phyloP scores from a whole-genome alignment of 2,329 filamentous ascomycete species.

The Apiospora hydei region DNA sequence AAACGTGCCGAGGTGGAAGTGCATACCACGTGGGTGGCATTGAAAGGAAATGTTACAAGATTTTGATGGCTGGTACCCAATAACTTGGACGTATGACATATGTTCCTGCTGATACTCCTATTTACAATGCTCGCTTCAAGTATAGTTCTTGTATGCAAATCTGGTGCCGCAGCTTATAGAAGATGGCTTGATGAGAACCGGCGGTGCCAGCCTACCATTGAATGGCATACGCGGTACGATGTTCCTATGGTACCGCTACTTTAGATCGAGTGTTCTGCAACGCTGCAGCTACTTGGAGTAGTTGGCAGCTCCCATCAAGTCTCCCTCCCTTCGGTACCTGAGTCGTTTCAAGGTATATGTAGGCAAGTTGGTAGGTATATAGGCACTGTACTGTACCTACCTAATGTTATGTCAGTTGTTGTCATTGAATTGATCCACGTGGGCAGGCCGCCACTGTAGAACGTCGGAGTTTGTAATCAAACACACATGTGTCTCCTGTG shows the following conservation, averaged over 20 bases:
- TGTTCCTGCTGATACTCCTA: too few species aligned
- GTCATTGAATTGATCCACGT: neutral
- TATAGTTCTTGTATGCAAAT: too few species aligned
- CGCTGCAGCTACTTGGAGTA: neutral
- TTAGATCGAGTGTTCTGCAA: neutral
- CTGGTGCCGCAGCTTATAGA: too few species aligned
- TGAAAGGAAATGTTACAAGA: neutral
- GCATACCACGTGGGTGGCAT: neutral
- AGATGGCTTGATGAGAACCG: too few species aligned
- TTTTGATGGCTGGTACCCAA: neutral
- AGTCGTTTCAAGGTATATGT: neutral
- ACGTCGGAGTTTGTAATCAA: neutral
- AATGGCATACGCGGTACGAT: too few species aligned
- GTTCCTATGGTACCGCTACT: too few species aligned
- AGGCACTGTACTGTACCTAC: neutral
- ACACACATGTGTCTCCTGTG: neutral
- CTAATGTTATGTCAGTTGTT: neutral
- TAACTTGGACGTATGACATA: too few species aligned
- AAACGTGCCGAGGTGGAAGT: neutral
- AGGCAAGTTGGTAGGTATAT: neutral
- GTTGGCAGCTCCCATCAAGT: neutral
- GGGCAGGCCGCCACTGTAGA: neutral
- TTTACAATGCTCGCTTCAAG: too few species aligned
- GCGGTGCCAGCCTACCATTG: too few species aligned
- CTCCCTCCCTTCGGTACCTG: neutral